These are phyloP conservation scores for Senecio squalidus DNA, from an alignment of 140 eudicot genomes.

Conservation along the genomic window DNA sequence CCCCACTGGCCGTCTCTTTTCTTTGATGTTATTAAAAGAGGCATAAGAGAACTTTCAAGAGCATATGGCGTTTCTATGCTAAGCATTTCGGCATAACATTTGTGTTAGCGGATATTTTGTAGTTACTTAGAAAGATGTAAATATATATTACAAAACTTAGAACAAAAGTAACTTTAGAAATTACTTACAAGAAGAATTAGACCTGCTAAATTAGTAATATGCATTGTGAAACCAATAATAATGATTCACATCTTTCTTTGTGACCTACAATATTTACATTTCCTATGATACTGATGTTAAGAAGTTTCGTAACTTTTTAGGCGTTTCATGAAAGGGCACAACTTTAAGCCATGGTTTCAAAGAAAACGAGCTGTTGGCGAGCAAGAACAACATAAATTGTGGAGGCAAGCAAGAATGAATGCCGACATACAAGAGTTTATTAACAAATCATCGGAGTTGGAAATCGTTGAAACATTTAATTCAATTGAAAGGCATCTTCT, in stretches of 20 bases:
- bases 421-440: slow-evolving; percentile 52
- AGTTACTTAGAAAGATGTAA: too few relatives aligned
- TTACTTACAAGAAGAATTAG: neutral
- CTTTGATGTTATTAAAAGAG: neutral
- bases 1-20: neutral
- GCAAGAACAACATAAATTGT: slow-evolving; percentile 75
- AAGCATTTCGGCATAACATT: neutral
- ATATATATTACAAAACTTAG: neutral
- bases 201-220: slow-evolving; percentile 5
- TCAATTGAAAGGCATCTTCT: slow-evolving; percentile 80
- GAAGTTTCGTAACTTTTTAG: slow-evolving; percentile 28
- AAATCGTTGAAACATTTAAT: slow-evolving; percentile 76
- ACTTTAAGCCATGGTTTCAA: slow-evolving; percentile 84
- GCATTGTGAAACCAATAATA: neutral
- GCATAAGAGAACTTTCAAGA: slow-evolving; percentile 1
- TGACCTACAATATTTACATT: neutral
- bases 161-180: neutral
- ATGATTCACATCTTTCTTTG: neutral
- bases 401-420: slow-evolving; percentile 93
- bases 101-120: slow-evolving; percentile 7
- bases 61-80: neutral
- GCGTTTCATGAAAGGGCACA: slow-evolving; percentile 81
- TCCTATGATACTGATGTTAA: slow-evolving; percentile 5
- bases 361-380: slow-evolving; percentile 87
- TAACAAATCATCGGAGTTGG: slow-evolving; percentile 68